Base-by-base conservation (phyloP, 768 basidiomycete species). In the Xerocomellus chrysenteron region DNA sequence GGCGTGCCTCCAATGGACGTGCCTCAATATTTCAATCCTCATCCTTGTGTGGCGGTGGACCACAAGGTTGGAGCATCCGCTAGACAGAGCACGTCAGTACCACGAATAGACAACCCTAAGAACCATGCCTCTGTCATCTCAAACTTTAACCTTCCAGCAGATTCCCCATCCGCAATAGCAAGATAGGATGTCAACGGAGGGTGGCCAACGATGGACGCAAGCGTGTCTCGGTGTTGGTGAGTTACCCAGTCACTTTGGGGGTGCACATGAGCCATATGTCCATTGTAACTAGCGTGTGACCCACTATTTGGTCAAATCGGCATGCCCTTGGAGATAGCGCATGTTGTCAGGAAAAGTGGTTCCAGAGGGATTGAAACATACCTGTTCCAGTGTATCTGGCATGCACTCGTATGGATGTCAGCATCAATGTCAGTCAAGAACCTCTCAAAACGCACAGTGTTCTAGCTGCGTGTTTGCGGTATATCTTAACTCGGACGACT, bases 381-480 rank as follows among this genome's bases (percentile, higher is more conserved):
- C 92, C 94, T 39, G 96, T 99, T 42, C 96, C 96, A 26, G 93
- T 94, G 70, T 97, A 97, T 54, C 95, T 84, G 64, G 95, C 92
- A 71, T 98, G 95, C 60, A 98, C 94, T 97, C 60, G 24, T 56
- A 33, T 54, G 46, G 37, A 51, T 60, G 54, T 56, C 58, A 58
- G 63, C 48, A 47, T n/a, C 28, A 30, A 47, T 35, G 33, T 26
- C 35, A 2, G 4, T 8, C 42, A 10, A 40, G 12, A 30, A 12
- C 10, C 0, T 39, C 41, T 26, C 4, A 10, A 40, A 19, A 81
- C 93, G 73, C 66, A 96, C 95, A 76, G 74, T 97, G 94, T 73
- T 97, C 94, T 28, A 95, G 75, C 72, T 98, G 95, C 13, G 95
- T 95, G 70, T 96, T 98, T 16, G 93, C 94, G 0, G 95, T 98